Conservation (phyloP, 1,284 basidiomycete genomes). For the Leccinum glutinopallens region DNA sequence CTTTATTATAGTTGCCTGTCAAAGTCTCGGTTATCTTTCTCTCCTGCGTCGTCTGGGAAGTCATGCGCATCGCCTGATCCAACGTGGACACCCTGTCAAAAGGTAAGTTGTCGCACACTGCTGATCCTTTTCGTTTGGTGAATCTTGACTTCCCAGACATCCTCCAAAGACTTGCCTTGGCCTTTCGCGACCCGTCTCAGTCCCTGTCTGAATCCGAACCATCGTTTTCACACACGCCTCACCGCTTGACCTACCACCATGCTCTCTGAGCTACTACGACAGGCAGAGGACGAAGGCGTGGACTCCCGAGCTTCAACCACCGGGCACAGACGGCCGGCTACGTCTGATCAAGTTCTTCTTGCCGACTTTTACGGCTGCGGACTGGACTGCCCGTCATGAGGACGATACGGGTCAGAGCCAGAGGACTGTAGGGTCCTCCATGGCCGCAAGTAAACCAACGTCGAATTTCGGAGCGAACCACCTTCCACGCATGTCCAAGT, state of each 20-base stretch:
- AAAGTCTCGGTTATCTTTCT: conserved; percentile 64
- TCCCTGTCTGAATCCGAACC: conserved; percentile 1
- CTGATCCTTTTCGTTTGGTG: neutral
- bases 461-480: conserved; percentile 22
- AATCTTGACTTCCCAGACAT: conserved; percentile 18
- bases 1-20: conserved; percentile 40
- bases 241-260: conserved; percentile 50
- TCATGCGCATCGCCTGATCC: conserved; percentile 79
- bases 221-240: conserved; percentile 24
- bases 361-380: conserved; percentile 58
- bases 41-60: conserved; percentile 74
- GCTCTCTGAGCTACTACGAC: conserved; percentile 38
- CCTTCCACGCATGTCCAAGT: conserved; percentile 68
- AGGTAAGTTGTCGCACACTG: conserved; percentile 42
- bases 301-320: conserved; percentile 41
- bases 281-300: conserved; percentile 29
- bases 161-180: conserved; percentile 36
- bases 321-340: conserved; percentile 57
- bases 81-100: conserved; percentile 57
- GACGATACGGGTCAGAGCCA: conserved; percentile 28
- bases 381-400: conserved; percentile 57
- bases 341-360: conserved; percentile 63
- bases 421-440: neutral
- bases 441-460: conserved; percentile 18
- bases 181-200: conserved; percentile 34